Evolutionary conservation across 177 flowering plant species (phyloP), one percentile per base, ranked within the genome.

Genomic region (Telopea speciosissima): DNA sequence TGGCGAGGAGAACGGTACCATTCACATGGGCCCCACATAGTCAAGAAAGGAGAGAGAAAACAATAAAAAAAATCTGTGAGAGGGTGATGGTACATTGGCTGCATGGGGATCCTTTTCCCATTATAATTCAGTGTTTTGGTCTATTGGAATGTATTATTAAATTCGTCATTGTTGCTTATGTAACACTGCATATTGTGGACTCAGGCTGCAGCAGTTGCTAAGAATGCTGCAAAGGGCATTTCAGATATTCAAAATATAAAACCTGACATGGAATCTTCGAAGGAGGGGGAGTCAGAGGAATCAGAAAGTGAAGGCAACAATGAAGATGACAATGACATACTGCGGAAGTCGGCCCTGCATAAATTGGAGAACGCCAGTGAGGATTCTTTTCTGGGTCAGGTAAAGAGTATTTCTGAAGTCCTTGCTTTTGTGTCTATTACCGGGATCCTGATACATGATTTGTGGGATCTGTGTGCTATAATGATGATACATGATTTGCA

Each of bases 281-380:
- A 86, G 77, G 90, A 83, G 68, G 87, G 80, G 44, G 85, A 73
- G 59, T 73, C 63, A 3, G 85, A 84, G 31, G 76, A 73, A 64
- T 62, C 86, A 69, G 80, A 60, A 58, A 67, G 58, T 72, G 85
- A 80, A 63, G 83, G 70, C 40, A 82, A 80, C 70, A 73, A 74
- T 70, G 92, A 86, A 36, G 90, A 86, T 62, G 94, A 88, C 58
- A 65, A 75, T 69, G 88, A 81, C 36, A 82, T 78, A 73, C 28
- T 68, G 22, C 85, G 92, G 61, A 90, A 85, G 69, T 79, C 86
- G 70, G 89, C 97, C 67, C 74, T 96, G 73, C 88, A 86, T 58
- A 93, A 87, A 74, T 73, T 91, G 80, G 99, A 91, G 82, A 88
- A 87, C 49, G 98, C 97, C 33, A 88, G 99, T 78, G 96, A 86